Evolutionary conservation across 2,329 filamentous ascomycete species (phyloP), one percentile per base, ranked within the genome.

Genomic region (Arthrobotrys iridis): DNA sequence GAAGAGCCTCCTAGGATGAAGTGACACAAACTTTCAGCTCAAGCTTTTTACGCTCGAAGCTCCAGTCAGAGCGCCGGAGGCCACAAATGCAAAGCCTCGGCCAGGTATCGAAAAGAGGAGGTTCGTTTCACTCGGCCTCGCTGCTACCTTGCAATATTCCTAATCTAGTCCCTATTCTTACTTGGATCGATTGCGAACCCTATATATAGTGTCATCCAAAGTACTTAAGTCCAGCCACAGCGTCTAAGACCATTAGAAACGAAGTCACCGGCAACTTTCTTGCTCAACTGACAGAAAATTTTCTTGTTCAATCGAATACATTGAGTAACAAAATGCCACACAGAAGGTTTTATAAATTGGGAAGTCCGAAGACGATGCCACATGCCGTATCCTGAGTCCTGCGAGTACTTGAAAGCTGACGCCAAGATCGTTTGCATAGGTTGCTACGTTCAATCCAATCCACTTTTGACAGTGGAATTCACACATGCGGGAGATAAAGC

Each of bases 1-100:
- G 55, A 22, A 10, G 4, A 4, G 57, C 45, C 8, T 43, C 55
- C 10, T 70, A 55, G 65, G 35, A 62, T 2, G 64, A 68, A 33
- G 43, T 52, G 8, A 43, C 43, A 18, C 11, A 33, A 15, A 52
- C 6, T 67, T 59, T 15, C 7, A 67, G 15, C 40, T 67, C 10
- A 24, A 59, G 3, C 15, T 67, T 22, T 37, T 35, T 4, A 45
- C 50, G 13, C 30, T 59, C 18, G 50, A 48, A 26, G 28, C 28
- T 10, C 63, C 50, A 30, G 4, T 10, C 10, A 4, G 28, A 10
- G 28, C 4, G 4, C 28, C 28, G 4, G 28, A 33, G 10, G 28
- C 28, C 10, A 10, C 28, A 5, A 10, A 4, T 33, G 28, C 28
- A 5, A 33, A 33, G 28, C 28, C 4, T 10, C 4, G 28, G 28